A percentile compares a stretch with the other conserved stretches of the same genome.
Evolutionary conservation across 2,329 filamentous ascomycete genomes (phyloP).

Genomic region (Scedosporium aurantiacum): DNA sequence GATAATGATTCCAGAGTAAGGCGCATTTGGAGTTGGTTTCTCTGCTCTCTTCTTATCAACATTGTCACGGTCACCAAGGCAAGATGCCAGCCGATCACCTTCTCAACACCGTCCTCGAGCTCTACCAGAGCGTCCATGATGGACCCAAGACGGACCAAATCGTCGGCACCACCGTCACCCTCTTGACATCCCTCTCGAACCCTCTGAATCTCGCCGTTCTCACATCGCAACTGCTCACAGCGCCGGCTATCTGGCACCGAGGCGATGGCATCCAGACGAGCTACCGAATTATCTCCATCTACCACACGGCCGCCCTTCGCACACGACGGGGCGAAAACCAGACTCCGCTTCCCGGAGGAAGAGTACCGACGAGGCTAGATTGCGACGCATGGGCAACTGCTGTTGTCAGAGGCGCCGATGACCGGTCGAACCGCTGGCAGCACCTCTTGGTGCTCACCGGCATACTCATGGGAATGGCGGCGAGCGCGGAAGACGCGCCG

Average conservation of each 20-base stretch:
- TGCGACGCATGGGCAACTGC: slow-evolving; percentile 46
- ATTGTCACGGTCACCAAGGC: neutral
- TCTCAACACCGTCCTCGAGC: slow-evolving; percentile 53
- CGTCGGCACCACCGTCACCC: slow-evolving; percentile 54
- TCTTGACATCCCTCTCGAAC: slow-evolving; percentile 60
- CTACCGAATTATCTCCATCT: slow-evolving; percentile 58
- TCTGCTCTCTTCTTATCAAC: neutral
- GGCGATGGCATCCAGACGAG: slow-evolving; percentile 51
- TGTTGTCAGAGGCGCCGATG: slow-evolving; percentile 46
- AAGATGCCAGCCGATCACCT: slow-evolving; percentile 57
- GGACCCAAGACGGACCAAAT: slow-evolving; percentile 41
- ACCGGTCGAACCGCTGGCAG: slow-evolving; percentile 60
- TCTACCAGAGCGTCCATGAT: slow-evolving; percentile 43
- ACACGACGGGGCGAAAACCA: slow-evolving; percentile 30
- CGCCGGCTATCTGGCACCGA: slow-evolving; percentile 58
- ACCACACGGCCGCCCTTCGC: slow-evolving; percentile 53
- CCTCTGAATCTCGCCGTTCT: slow-evolving; percentile 64
- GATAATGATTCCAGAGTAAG: neutral
- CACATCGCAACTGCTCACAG: slow-evolving; percentile 59
- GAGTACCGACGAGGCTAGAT: slow-evolving; percentile 25
- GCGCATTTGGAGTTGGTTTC: neutral
- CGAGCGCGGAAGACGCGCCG: slow-evolving; percentile 20
- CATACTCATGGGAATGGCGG: slow-evolving; percentile 62
- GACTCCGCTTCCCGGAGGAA: slow-evolving; percentile 16
- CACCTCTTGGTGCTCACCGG: slow-evolving; percentile 74